These are phyloP conservation scores for Pestalotiopsis sp. DNA, from an alignment of 2,329 filamentous ascomycete genomes.

Conservation along the genomic window DNA sequence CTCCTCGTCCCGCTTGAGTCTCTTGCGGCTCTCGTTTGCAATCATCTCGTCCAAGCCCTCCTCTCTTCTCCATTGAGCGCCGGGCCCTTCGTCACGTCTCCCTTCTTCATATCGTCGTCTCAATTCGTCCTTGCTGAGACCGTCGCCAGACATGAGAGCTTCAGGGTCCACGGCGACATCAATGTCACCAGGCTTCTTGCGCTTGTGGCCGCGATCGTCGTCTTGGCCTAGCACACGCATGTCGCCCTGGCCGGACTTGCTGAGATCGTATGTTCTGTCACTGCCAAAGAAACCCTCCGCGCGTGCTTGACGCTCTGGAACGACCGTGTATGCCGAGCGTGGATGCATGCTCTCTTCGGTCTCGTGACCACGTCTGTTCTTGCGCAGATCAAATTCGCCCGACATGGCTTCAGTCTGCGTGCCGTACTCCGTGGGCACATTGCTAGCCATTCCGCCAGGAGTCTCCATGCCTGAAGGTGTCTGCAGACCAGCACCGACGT, in stretches of 20 bases:
- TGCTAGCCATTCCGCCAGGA: slow-evolving; percentile 78
- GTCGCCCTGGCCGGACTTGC: slow-evolving; percentile 46
- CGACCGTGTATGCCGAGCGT: slow-evolving; percentile 82
- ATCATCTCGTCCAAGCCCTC: slow-evolving; percentile 97
- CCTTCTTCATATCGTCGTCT: slow-evolving; percentile 78
- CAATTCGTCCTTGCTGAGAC: slow-evolving; percentile 83
- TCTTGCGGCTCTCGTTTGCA: slow-evolving; percentile 87
- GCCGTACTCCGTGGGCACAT: slow-evolving; percentile 78
- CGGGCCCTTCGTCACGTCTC: slow-evolving; percentile 65
- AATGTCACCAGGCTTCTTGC: slow-evolving; percentile 95
- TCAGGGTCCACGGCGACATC: slow-evolving; percentile 92
- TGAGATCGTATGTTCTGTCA: slow-evolving; percentile 90
- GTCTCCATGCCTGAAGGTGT: slow-evolving; percentile 80
- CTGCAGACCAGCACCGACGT: slow-evolving; percentile 66
- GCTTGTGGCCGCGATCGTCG: slow-evolving; percentile 71
- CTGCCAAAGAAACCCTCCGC: slow-evolving; percentile 95
- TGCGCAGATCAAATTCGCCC: slow-evolving; percentile 90
- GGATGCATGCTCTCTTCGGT: slow-evolving; percentile 79
- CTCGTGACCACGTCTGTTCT: slow-evolving; percentile 81
- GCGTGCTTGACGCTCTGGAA: slow-evolving; percentile 84
- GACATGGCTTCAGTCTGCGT: slow-evolving; percentile 72
- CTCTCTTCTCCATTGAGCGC: slow-evolving; percentile 73
- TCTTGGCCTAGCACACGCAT: slow-evolving; percentile 80
- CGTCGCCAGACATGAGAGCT: slow-evolving; percentile 72
- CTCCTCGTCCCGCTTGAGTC: slow-evolving; percentile 86